Evolutionary conservation across 2,329 filamentous ascomycete species (phyloP).

Genomic region (Diaporthe sp.): DNA sequence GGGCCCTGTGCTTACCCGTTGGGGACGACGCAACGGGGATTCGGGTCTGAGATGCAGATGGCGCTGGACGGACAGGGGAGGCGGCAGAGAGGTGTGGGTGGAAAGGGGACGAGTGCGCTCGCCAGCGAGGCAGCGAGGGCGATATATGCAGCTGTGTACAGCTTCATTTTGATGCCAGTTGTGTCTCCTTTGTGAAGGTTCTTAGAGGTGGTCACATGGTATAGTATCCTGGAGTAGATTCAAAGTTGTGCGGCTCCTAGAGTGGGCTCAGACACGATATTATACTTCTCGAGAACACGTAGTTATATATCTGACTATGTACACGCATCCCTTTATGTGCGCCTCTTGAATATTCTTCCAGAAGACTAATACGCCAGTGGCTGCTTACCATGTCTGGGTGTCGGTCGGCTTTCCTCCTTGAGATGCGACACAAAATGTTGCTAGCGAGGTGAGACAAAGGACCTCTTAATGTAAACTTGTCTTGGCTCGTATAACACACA

Average conservation of each 20-base stretch:
- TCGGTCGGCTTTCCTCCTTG: background rate
- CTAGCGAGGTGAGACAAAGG: constrained; percentile 13
- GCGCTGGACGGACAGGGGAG: constrained; percentile 6
- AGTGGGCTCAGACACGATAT: background rate
- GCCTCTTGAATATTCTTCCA: background rate
- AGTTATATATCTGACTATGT: background rate
- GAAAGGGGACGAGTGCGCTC: background rate
- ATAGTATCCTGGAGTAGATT: no score
- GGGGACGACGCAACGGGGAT: constrained; percentile 12
- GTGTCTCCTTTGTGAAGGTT: background rate
- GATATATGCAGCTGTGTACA: background rate
- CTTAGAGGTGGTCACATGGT: background rate
- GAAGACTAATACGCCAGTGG: background rate
- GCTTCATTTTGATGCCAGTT: background rate
- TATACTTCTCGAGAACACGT: background rate
- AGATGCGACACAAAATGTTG: background rate
- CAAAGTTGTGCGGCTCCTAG: background rate
- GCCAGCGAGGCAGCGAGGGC: background rate
- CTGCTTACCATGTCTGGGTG: constrained; percentile 12
- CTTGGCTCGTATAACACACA: constrained; percentile 12
- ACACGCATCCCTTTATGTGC: background rate
- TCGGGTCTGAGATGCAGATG: constrained; percentile 27
- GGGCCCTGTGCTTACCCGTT: background rate
- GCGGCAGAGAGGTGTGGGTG: background rate
- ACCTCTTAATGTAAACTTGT: background rate